Conservation (phyloP, 2,329 filamentous ascomycete species). For the Epichloe scottii region DNA sequence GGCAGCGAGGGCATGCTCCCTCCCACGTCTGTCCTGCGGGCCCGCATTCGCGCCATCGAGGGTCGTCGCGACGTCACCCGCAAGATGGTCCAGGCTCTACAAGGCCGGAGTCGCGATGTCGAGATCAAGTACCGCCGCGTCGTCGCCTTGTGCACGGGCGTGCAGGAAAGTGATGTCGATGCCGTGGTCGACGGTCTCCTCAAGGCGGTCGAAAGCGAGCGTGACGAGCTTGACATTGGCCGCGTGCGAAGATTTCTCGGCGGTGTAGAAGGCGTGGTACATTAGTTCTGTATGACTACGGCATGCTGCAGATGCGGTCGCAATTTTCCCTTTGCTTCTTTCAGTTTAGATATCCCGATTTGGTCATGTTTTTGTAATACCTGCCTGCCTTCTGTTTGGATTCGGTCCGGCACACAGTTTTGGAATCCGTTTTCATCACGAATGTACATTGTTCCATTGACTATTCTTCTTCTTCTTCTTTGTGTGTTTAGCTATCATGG, state of each 20-base stretch:
- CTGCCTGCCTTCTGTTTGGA: background rate
- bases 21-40: conserved; percentile 46
- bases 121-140: conserved; percentile 82
- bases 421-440: too few relatives aligned
- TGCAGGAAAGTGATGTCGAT: conserved; percentile 68
- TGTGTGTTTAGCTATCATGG: background rate
- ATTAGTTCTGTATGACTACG: conserved; percentile 17
- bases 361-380: background rate
- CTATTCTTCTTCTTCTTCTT: background rate
- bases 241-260: conserved; percentile 68
- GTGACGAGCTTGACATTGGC: conserved; percentile 60
- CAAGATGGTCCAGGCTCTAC: conserved; percentile 56
- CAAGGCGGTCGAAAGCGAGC: conserved; percentile 81
- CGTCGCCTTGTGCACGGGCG: conserved; percentile 74
- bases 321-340: background rate
- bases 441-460: too few relatives aligned
- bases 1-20: conserved; percentile 37
- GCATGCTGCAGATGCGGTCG: background rate
- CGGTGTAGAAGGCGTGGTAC: conserved; percentile 56
- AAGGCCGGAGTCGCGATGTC: conserved; percentile 68
- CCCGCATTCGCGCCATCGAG: conserved; percentile 58
- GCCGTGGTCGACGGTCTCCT: conserved; percentile 66
- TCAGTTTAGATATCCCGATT: conserved; percentile 1
- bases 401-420: background rate
- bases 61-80: conserved; percentile 55